A percentile compares a stretch with the other conserved stretches of the same genome.
Conservation (phyloP, 352 stramenopile species). For the Thraustotheca clavata region DNA sequence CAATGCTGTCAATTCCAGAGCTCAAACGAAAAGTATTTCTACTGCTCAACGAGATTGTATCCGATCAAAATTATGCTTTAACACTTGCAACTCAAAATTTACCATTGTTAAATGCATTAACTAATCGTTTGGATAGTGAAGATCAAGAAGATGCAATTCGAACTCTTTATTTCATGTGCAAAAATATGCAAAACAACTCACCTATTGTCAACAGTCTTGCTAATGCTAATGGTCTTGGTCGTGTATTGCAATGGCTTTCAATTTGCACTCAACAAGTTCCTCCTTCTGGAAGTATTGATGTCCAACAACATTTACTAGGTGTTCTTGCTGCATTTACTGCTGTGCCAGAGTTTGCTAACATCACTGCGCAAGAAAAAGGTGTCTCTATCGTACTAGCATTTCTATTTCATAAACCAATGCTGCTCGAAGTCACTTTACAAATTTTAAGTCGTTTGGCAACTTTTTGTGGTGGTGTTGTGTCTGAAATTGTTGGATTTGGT, state of each 20-base stretch:
- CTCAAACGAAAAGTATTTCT: not conserved
- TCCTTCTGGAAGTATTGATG: not conserved
- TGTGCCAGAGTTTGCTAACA: not conserved
- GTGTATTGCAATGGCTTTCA: not conserved
- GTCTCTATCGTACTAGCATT: not conserved
- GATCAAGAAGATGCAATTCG: not conserved
- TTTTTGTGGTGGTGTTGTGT: not conserved
- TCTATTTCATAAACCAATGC: not conserved
- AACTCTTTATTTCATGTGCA: not conserved
- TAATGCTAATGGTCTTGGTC: not conserved
- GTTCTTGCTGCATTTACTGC: constrained; percentile 6
- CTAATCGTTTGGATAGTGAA: not conserved
- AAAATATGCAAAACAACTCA: not conserved
- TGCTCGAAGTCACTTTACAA: not conserved
- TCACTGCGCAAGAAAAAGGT: not conserved
- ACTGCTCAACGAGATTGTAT: not conserved
- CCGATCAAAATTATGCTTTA: not conserved
- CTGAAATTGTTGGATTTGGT: constrained; percentile 11
- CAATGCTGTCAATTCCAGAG: not conserved
- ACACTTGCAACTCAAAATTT: not conserved
- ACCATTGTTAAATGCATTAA: not conserved
- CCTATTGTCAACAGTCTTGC: not conserved
- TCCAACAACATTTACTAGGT: not conserved
- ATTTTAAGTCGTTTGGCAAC: not conserved
- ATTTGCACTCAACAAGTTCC: not conserved